Conservation (phyloP, 176 grass and related monocot genomes). For the Musa itinerans region DNA sequence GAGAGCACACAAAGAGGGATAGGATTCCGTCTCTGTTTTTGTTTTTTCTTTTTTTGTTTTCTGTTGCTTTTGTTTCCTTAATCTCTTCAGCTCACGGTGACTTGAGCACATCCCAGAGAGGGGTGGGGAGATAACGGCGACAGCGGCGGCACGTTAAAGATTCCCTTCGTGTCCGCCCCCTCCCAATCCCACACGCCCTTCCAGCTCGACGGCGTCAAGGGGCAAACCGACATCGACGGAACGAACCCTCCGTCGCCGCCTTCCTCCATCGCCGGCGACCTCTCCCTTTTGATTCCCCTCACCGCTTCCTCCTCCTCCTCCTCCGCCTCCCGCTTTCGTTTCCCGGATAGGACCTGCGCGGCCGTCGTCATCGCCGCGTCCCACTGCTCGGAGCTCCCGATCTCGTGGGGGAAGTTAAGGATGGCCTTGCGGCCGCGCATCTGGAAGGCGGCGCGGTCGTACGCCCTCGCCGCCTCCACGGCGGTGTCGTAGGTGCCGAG, state of each 20-base stretch:
- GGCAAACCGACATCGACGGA: neutral
- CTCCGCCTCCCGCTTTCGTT: neutral
- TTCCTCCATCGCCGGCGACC: neutral
- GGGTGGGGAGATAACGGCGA: conserved; percentile 23
- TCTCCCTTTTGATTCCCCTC: neutral
- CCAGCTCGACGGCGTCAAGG: conserved; percentile 23
- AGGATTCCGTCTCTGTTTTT: no score
- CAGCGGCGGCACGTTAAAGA: conserved; percentile 27
- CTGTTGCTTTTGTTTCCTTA: neutral
- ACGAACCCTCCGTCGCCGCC: neutral
- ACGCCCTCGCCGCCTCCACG: conserved; percentile 79
- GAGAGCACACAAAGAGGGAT: no score
- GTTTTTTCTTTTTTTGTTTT: neutral
- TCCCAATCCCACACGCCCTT: conserved; percentile 19
- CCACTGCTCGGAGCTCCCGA: neutral
- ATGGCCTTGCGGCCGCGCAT: conserved; percentile 89
- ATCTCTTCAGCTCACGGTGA: conserved; percentile 21
- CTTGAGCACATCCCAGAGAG: conserved; percentile 3
- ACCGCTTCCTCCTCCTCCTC: neutral
- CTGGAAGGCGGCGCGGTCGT: conserved; percentile 82
- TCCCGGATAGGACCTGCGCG: neutral
- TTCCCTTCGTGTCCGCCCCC: conserved; percentile 21
- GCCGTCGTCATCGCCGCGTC: neutral
- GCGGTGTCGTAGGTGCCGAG: conserved; percentile 89
- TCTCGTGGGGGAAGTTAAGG: conserved; percentile 62